A percentile compares a stretch with the other conserved stretches of the same genome.
phyloP scores from a whole-genome alignment of 352 stramenopile genomes.

The Phytophthora pistaciae region DNA sequence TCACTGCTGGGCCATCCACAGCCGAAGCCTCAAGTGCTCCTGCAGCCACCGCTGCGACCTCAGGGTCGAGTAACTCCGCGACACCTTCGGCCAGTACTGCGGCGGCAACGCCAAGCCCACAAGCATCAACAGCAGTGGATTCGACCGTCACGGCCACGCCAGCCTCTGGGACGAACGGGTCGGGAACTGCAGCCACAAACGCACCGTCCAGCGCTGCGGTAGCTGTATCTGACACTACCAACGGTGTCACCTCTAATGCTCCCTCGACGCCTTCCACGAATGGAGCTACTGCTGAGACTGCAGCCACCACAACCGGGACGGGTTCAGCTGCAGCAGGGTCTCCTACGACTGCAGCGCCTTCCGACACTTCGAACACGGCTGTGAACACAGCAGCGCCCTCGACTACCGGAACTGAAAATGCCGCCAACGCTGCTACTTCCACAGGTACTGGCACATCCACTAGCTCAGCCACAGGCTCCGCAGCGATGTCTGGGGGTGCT shows the following conservation, averaged over 20 bases:
- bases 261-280: not conserved
- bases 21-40: not conserved
- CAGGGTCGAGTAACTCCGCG: not conserved
- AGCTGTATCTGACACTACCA: not conserved
- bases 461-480: not conserved
- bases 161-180: not conserved
- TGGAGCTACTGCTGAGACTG: not conserved
- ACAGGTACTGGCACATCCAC: not conserved
- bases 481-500: not conserved
- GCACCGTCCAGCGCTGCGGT: not conserved
- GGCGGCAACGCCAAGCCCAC: constrained; percentile 3
- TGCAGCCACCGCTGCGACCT: not conserved
- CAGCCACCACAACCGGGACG: not conserved
- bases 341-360: not conserved
- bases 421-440: not conserved
- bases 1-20: not conserved
- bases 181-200: not conserved
- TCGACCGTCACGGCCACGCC: not conserved
- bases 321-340: not conserved
- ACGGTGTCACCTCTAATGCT: not conserved
- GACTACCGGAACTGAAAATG: constrained; percentile 2
- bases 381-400: not conserved
- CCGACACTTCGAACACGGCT: not conserved
- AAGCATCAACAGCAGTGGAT: constrained; percentile 1
- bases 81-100: not conserved